Percentiles rank a stretch among this genome's conserved stretches.
Conservation (phyloP, 2,329 filamentous ascomycete genomes). For the Colletotrichum sansevieriae region DNA sequence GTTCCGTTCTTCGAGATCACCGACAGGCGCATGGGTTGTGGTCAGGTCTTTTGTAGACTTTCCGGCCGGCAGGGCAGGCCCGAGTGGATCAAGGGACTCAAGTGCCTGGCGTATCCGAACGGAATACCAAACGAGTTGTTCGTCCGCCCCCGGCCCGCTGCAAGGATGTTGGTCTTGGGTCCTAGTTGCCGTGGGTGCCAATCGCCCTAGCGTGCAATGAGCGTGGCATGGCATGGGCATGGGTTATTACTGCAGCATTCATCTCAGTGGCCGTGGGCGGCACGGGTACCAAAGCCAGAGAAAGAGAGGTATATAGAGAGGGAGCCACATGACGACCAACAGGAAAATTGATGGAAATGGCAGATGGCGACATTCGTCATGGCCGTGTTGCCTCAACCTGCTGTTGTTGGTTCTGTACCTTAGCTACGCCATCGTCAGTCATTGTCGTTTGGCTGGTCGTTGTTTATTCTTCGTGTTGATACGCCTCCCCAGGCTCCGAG, state of each 20-base stretch:
- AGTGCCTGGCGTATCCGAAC: neutral
- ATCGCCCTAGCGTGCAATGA: conserved; percentile 38
- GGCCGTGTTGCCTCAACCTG: conserved; percentile 9
- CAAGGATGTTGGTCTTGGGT: conserved; percentile 26
- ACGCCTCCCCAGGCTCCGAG: neutral
- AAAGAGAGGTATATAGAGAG: neutral
- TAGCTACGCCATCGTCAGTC: neutral
- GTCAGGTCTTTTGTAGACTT: conserved; percentile 24
- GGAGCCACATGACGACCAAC: neutral
- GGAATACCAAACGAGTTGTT: conserved; percentile 34
- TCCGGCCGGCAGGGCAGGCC: conserved; percentile 39
- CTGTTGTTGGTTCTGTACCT: neutral
- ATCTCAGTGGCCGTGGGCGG: conserved; percentile 21
- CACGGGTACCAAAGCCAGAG: conserved; percentile 8
- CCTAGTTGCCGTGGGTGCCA: conserved; percentile 20
- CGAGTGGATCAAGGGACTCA: conserved; percentile 27
- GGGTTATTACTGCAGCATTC: conserved; percentile 18
- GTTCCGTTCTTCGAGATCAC: conserved; percentile 40
- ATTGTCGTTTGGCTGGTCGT: conserved; percentile 3
- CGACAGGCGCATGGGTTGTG: conserved; percentile 40
- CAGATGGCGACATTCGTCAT: conserved; percentile 14
- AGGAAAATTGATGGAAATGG: conserved; percentile 16
- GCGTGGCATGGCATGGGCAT: conserved; percentile 34
- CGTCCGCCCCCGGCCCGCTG: conserved; percentile 31
- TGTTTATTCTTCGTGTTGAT: conserved; percentile 10